Base-by-base conservation (phyloP, 768 basidiomycete genomes). In the Pilatotrama ljubarskyi region DNA sequence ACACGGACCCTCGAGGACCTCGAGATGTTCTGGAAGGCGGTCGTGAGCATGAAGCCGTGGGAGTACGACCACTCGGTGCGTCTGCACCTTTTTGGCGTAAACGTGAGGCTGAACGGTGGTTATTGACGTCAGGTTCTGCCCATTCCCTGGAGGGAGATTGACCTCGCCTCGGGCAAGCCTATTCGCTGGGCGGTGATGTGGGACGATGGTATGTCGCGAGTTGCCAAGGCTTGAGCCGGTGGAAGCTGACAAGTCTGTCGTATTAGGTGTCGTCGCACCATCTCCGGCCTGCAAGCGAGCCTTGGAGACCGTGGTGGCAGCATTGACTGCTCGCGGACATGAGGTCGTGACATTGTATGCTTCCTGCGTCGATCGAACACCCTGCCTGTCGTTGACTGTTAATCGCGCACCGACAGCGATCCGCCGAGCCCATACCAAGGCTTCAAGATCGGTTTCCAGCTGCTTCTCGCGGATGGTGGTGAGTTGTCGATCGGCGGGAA, bases 251-350 rank as follows among this genome's bases (percentile, higher is more conserved):
- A 38, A 5, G 11, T 22, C 8, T 41, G 17, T 17, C 3, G 40
- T 26, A 5, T 20, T 40, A 71, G 70, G 70, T 15, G 56, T 79
- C 25, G 54, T 76, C 0, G 62, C 74, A 18, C 75, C 77, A 0
- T 72, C 74, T 13, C 79, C 79, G 5, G 77, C 79, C 5, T 78
- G 77, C 43, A 72, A 65, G 38, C 74, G 79, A 15, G 77, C 79
- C 5, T 60, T 80, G 64, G 60, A 75, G 51, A 70, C 65, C 53
- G 74, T 70, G 10, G 70, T 72, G 2, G 65, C 74, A 17, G 72
- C 74, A 2, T 56, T 80, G 37, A 64, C 14, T 42, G 69, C 70
- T 25, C 69, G 72, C 38, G 78, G 77, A 0, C 78, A 80, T 22
- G 72, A 77, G 36, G 69, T 80, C 13, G 66, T 79, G 6, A 54